phyloP scores from a whole-genome alignment of 441 rosid species.

The Erodium texanum region DNA sequence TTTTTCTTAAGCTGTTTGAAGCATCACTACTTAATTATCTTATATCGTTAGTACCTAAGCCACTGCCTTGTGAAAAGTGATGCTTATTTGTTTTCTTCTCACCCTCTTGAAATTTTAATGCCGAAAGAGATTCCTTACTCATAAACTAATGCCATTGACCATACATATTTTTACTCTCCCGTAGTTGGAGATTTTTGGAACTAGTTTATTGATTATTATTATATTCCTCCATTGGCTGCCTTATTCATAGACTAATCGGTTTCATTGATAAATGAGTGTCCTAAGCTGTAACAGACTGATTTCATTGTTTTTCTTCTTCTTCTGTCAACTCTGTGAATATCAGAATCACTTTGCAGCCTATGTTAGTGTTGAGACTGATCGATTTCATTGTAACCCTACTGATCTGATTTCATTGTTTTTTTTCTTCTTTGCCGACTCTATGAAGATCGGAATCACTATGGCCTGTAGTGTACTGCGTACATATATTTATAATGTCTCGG shows the following conservation, averaged over 20 bases:
- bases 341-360: no score
- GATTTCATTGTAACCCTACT: no score
- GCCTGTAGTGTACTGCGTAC: no score
- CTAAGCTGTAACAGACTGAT: no score
- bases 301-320: no score
- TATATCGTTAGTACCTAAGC: conserved; percentile 16
- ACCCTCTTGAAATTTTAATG: no score
- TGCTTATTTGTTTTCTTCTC: conserved; percentile 16
- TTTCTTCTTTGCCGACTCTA: background rate
- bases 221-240: background rate
- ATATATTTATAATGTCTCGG: no score
- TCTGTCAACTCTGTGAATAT: no score
- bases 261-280: no score
- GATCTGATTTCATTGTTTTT: background rate
- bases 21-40: conserved; percentile 7
- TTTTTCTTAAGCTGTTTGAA: conserved; percentile 4
- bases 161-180: background rate
- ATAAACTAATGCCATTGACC: background rate
- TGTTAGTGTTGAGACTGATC: background rate
- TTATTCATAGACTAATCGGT: no score
- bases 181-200: background rate
- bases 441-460: background rate
- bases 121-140: conserved; percentile 2
- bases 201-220: no score
- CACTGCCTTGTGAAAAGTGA: conserved; percentile 22